Evolutionary conservation across 176 grass and related monocot genomes (phyloP).

Genomic region (Cocos nucifera): DNA sequence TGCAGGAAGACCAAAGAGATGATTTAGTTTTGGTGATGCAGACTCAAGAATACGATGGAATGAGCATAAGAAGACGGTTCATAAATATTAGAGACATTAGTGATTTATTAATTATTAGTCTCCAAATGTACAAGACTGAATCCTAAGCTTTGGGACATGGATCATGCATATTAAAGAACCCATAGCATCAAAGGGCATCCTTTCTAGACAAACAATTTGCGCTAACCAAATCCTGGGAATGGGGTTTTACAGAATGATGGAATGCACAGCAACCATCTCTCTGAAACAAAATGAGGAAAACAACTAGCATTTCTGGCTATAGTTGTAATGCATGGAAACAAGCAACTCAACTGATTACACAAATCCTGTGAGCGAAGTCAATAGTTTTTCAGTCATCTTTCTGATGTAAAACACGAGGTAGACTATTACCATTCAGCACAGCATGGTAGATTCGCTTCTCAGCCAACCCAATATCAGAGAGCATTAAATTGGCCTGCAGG

Average conservation of each 20-base stretch:
- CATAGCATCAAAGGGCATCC: too few species aligned
- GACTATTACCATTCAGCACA: background rate
- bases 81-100: too few species aligned
- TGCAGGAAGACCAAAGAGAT: slow-evolving; percentile 91
- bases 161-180: too few species aligned
- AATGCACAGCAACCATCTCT: slow-evolving; percentile 1
- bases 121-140: too few species aligned
- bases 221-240: too few species aligned
- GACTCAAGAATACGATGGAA: too few species aligned
- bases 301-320: slow-evolving; percentile 7
- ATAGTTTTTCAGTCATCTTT: slow-evolving; percentile 1
- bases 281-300: slow-evolving; percentile 21
- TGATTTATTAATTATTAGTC: too few species aligned
- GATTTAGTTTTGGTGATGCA: slow-evolving; percentile 28
- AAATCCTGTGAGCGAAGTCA: background rate
- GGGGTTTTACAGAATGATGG: slow-evolving; percentile 30
- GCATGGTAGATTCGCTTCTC: background rate
- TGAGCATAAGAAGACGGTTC: too few species aligned
- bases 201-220: too few species aligned
- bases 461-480: too few species aligned
- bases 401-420: slow-evolving; percentile 3
- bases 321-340: slow-evolving; percentile 29
- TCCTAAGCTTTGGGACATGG: too few species aligned
- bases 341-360: slow-evolving; percentile 9
- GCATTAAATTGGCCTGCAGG: too few species aligned